Evolutionary conservation across 2,329 filamentous ascomycete species (phyloP).

Genomic region (Epichloe uncinata): DNA sequence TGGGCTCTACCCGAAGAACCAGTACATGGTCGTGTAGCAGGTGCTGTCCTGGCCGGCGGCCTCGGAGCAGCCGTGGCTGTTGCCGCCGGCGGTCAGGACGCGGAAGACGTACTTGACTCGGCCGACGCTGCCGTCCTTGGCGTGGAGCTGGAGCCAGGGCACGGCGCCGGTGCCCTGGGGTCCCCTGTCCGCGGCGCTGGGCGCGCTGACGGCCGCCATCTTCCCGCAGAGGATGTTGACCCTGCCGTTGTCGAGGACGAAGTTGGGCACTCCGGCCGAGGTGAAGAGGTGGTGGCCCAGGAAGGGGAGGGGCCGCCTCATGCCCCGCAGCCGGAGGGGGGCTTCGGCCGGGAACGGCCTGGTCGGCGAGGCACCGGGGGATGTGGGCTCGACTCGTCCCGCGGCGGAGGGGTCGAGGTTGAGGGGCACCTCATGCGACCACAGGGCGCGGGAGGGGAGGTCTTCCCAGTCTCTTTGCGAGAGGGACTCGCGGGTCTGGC

Average conservation of each 20-base stretch:
- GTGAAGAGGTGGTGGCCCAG: slow-evolving; percentile 59
- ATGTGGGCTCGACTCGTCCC: too few relatives aligned
- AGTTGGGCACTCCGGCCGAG: slow-evolving; percentile 38
- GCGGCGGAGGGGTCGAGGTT: slow-evolving; percentile 29
- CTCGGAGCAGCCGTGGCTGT: slow-evolving; percentile 26
- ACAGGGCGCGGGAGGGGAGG: slow-evolving; percentile 29
- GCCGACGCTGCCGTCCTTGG: slow-evolving; percentile 25
- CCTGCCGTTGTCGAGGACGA: slow-evolving; percentile 34
- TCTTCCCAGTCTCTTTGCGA: slow-evolving; percentile 22
- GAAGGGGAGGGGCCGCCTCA: slow-evolving; percentile 18
- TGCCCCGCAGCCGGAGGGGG: slow-evolving; percentile 26
- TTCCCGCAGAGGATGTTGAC: slow-evolving; percentile 34
- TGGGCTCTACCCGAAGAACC: slow-evolving; percentile 29
- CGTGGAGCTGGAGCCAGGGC: slow-evolving; percentile 38
- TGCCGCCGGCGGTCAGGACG: slow-evolving; percentile 40
- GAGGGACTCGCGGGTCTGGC: slow-evolving; percentile 25
- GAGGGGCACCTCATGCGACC: slow-evolving; percentile 31
- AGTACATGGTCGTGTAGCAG: slow-evolving; percentile 44
- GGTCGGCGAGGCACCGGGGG: too few relatives aligned
- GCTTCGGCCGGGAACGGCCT: too few relatives aligned
- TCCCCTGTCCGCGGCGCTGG: slow-evolving; percentile 32
- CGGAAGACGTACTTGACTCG: slow-evolving; percentile 33
- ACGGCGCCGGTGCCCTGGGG: slow-evolving; percentile 37
- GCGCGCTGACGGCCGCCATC: slow-evolving; percentile 36
- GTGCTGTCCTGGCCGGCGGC: slow-evolving; percentile 33